Evolutionary conservation across 768 basidiomycete species (phyloP), one percentile per base, ranked within the genome.

Genomic region (Basidioascus undulatus): DNA sequence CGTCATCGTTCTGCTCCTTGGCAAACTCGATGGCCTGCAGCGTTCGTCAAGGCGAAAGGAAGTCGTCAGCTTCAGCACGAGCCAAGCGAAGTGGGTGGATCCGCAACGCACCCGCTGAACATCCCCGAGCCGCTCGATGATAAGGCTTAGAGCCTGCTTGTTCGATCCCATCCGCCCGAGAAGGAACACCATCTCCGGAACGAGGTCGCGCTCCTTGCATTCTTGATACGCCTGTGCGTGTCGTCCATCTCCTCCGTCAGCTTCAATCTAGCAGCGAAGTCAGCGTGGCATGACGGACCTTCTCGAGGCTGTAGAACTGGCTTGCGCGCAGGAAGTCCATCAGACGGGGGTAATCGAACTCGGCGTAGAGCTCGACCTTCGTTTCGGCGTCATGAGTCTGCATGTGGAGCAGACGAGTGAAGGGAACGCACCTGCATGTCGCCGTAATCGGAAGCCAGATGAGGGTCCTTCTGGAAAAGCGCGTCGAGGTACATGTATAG

Each of bases 161-260:
- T 92, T 92, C 58, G 94, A 82, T 8, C 92, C 92, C 87, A 96
- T 94, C 23, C 82, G 71, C 0, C 89, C 92, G 1, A 96, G 71
- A 1, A 96, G 66, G 61, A 89, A 98, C 15, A 98, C 89, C 83
- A 92, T 89, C 60, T 96, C 92, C 0, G 72, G 72, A 0, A 98
- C 86, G 23, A 84, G 65, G 53, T 87, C 84, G 18, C 74, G 71
- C 39, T 73, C 71, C 51, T 74, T 72, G 56, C 86, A 94, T 19
- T 83, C 72, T 36, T 67, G 63, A 55, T 84, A 94, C 13, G 87
- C 87, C 78, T 86, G 37, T 1, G 45, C 6, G n/a, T n/a, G n/a
- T n/a, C n/a, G n/a, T n/a, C n/a, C n/a, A n/a, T n/a, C n/a, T n/a
- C n/a, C n/a, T n/a, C n/a, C n/a, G n/a, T n/a, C n/a, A n/a, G n/a